These are phyloP conservation scores for Xylaria polymorpha DNA, from an alignment of 2,329 filamentous ascomycete genomes.

Conservation along the genomic window DNA sequence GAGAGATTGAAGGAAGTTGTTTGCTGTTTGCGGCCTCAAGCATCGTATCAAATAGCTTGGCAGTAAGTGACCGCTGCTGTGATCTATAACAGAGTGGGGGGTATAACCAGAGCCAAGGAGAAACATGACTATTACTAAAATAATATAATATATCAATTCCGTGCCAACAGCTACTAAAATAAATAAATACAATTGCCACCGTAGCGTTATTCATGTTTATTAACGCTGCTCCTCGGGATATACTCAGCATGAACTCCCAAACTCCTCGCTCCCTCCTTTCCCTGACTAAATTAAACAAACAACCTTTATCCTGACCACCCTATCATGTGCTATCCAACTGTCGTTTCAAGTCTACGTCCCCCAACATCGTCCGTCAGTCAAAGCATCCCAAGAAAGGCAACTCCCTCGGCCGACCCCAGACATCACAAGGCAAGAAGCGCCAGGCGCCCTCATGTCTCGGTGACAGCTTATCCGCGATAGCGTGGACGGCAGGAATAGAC, in stretches of 20 bases:
- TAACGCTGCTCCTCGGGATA: not conserved
- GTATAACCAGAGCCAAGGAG: not conserved
- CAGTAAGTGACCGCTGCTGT: not conserved
- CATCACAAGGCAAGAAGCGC: constrained; percentile 52
- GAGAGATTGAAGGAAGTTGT: not conserved
- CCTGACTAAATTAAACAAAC: not conserved
- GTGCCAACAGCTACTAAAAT: not conserved
- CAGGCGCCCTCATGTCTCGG: constrained; percentile 46
- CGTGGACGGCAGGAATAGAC: constrained; percentile 49
- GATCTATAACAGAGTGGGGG: not conserved
- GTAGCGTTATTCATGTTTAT: not conserved
- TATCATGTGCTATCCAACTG: not conserved
- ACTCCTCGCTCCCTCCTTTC: not conserved
- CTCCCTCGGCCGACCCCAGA: constrained; percentile 49
- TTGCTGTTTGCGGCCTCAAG: not conserved
- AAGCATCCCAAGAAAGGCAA: constrained; percentile 44
- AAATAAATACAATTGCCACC: not conserved
- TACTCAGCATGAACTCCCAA: not conserved
- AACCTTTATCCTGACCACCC: not conserved
- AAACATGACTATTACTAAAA: too few relatives aligned
- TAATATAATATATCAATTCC: not conserved
- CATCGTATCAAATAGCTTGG: not conserved
- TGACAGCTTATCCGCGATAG: constrained; percentile 47
- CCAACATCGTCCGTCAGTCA: not conserved
- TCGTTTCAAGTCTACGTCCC: not conserved